Evolutionary conservation across 2,329 filamentous ascomycete genomes (phyloP).

Genomic region (Gremmenia infestans): DNA sequence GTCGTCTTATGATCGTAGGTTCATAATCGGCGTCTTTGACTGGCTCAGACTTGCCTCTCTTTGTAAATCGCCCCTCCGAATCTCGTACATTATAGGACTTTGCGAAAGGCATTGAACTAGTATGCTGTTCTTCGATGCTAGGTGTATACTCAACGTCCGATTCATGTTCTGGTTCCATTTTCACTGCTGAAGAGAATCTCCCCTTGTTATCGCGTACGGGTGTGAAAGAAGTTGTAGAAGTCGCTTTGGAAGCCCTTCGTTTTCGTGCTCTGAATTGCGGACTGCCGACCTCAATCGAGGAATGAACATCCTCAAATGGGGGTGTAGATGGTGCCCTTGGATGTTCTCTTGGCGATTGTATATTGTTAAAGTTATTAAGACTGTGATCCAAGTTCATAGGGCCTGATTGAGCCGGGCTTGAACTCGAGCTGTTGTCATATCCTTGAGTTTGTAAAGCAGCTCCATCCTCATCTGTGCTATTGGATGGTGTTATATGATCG

Average conservation of each 20-base stretch:
- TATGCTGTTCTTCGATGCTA: too few relatives aligned
- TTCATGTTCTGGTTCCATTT: too few relatives aligned
- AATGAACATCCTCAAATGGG: background rate
- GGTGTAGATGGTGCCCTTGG: background rate
- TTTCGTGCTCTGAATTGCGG: background rate
- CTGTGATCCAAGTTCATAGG: slow-evolving; percentile 16
- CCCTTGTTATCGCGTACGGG: background rate
- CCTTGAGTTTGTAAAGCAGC: background rate
- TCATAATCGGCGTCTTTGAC: background rate
- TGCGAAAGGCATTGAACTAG: too few relatives aligned
- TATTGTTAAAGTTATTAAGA: slow-evolving; percentile 12
- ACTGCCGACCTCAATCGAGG: background rate
- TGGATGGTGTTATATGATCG: background rate
- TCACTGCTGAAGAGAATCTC: background rate
- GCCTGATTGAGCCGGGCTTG: slow-evolving; percentile 11
- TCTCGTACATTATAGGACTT: too few relatives aligned
- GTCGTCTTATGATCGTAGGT: background rate
- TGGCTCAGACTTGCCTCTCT: background rate
- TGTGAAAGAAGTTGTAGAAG: background rate
- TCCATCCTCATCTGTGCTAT: too few relatives aligned
- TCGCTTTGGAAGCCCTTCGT: background rate
- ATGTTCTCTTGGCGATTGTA: background rate
- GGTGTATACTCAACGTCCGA: too few relatives aligned
- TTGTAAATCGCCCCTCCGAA: too few relatives aligned
- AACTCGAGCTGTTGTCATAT: slow-evolving; percentile 12